phyloP scores from a whole-genome alignment of 148 eudicot genomes.

The Diospyros kaki region DNA sequence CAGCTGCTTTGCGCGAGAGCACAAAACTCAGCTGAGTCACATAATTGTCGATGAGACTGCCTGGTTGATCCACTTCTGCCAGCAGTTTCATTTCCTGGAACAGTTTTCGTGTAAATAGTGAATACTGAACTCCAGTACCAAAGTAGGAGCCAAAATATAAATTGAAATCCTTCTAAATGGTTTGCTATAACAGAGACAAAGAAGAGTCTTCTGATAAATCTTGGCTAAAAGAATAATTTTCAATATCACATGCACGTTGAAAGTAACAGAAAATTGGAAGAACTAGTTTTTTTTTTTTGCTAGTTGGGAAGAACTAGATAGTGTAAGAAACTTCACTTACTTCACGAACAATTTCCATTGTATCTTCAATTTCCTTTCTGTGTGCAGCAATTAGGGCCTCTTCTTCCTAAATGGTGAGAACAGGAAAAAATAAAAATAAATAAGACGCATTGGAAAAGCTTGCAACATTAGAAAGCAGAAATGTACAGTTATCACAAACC shows the following conservation, averaged over 20 bases:
- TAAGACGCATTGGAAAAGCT: neutral
- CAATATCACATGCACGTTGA: no score
- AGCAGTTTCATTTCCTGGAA: constrained; percentile 92
- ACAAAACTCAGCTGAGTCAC: constrained; percentile 88
- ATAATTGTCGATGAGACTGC: constrained; percentile 89
- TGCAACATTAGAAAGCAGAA: constrained; percentile 1
- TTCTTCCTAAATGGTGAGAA: constrained; percentile 67
- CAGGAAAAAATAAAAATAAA: neutral
- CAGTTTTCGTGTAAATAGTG: neutral
- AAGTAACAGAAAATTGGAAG: neutral
- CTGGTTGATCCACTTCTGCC: constrained; percentile 99
- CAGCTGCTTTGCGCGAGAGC: constrained; percentile 94
- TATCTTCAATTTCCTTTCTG: constrained; percentile 98
- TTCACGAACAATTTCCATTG: constrained; percentile 99
- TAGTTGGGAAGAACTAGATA: no score
- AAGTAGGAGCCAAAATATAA: no score
- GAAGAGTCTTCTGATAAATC: neutral
- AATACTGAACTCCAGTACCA: no score
- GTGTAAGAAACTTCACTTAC: constrained; percentile 41
- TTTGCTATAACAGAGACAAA: neutral
- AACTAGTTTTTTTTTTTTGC: neutral
- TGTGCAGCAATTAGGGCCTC: constrained; percentile 93
- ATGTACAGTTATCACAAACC: constrained; percentile 37
- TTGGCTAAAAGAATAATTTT: neutral
- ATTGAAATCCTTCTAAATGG: no score